Percentiles rank a stretch among this genome's conserved stretches.
Conservation (phyloP, 768 basidiomycete species). For the Leccinum rimulosum region DNA sequence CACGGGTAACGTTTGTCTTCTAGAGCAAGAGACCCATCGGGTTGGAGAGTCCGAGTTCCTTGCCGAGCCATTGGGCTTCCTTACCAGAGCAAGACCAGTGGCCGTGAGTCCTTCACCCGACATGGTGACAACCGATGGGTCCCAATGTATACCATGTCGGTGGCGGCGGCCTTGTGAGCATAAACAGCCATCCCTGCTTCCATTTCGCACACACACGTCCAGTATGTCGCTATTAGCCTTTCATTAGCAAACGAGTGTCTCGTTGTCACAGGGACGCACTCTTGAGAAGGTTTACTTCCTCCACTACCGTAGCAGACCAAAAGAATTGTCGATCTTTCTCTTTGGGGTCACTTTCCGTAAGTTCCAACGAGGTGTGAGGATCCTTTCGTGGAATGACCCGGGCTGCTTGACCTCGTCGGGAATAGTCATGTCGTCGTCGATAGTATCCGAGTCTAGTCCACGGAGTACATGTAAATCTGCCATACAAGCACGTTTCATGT, state of each 20-base stretch:
- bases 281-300: conserved; percentile 70
- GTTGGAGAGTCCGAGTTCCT: conserved; percentile 86
- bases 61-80: conserved; percentile 68
- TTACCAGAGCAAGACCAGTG: conserved; percentile 84
- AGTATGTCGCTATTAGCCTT: conserved; percentile 42
- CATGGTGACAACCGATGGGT: conserved; percentile 77
- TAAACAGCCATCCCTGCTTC: conserved; percentile 94
- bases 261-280: conserved; percentile 36
- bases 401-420: conserved; percentile 84
- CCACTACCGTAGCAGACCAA: conserved; percentile 71
- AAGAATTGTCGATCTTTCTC: conserved; percentile 83
- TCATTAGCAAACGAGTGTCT: no score
- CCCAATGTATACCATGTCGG: conserved; percentile 6
- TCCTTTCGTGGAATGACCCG: conserved; percentile 73
- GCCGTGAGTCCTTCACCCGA: conserved; percentile 56
- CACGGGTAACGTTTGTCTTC: conserved; percentile 97
- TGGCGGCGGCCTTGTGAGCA: conserved; percentile 67
- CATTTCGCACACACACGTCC: conserved; percentile 82
- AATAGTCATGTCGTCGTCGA: conserved; percentile 98
- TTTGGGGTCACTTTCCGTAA: conserved; percentile 74
- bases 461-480: conserved; percentile 92
- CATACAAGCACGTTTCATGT: neutral
- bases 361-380: conserved; percentile 81
- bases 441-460: conserved; percentile 92
- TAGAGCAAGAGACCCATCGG: conserved; percentile 94